Conservation (phyloP, 208 protist genomes). For the Leishmania major region DNA sequence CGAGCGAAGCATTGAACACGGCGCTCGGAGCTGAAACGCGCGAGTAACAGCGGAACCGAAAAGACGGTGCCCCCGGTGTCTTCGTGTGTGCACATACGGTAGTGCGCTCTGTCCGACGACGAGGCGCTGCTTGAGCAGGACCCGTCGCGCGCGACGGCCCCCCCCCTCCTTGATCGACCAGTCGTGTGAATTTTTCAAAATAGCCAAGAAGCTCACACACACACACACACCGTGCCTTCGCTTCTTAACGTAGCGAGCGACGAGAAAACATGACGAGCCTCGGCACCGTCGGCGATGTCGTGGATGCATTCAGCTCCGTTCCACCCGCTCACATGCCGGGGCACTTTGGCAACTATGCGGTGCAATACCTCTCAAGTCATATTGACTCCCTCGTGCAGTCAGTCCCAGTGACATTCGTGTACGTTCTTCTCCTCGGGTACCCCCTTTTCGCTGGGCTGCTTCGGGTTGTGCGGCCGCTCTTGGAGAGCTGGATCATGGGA, state of each 20-base stretch:
- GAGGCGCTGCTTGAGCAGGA: too few relatives aligned
- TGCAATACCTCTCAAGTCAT: background rate
- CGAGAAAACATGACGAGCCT: background rate
- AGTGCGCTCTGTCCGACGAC: too few relatives aligned
- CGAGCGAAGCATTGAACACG: too few relatives aligned
- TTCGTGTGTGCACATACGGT: too few relatives aligned
- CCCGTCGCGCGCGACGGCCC: too few relatives aligned
- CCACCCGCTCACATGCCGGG: background rate
- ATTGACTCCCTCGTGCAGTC: constrained; percentile 1
- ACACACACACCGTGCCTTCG: background rate
- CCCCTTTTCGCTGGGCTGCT: constrained; percentile 28
- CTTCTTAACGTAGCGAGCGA: background rate
- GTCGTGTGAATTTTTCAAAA: too few relatives aligned
- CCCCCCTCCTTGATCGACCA: too few relatives aligned
- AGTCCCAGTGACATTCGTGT: background rate
- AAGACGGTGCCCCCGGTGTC: too few relatives aligned
- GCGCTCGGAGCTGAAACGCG: too few relatives aligned
- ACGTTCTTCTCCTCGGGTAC: constrained; percentile 17
- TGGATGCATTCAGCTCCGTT: background rate
- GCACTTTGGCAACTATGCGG: background rate
- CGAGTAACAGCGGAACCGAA: too few relatives aligned
- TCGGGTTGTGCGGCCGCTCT: constrained; percentile 24
- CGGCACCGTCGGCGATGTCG: background rate
- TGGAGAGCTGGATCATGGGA: constrained; percentile 8
- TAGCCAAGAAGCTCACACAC: background rate